Percentiles rank a stretch among this genome's conserved stretches.
Evolutionary conservation across 169 alveolate genomes (phyloP).

Genomic region (Theileria parva): DNA sequence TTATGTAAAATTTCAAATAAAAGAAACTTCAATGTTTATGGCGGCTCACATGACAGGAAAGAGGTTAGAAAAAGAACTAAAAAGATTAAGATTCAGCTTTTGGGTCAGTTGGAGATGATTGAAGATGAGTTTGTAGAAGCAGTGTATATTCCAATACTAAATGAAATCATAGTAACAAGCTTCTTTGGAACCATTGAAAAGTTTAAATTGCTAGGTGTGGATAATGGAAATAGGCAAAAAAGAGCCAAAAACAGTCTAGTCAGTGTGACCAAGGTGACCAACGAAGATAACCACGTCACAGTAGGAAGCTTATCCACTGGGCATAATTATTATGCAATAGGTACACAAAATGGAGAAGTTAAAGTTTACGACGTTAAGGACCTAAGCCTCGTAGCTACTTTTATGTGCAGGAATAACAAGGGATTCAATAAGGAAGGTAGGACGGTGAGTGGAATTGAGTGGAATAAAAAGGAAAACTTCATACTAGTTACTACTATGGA

Average conservation of each 20-base stretch:
- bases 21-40: background rate
- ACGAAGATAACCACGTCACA: background rate
- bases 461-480: conserved; percentile 42
- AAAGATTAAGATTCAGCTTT: background rate
- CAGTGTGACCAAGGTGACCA: background rate
- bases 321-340: conserved; percentile 34
- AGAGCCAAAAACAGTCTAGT: background rate
- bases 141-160: background rate
- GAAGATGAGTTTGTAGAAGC: background rate
- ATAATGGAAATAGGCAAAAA: background rate
- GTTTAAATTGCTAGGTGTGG: conserved; percentile 9
- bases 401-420: conserved; percentile 33
- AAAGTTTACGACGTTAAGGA: conserved; percentile 27
- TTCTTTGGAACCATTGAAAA: conserved; percentile 20
- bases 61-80: background rate
- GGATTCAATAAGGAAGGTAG: conserved; percentile 29
- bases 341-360: conserved; percentile 25
- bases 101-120: background rate
- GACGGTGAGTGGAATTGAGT: conserved; percentile 40
- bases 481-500: conserved; percentile 51
- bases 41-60: background rate
- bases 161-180: conserved; percentile 23
- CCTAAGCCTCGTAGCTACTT: conserved; percentile 1
- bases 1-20: background rate
- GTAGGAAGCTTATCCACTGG: conserved; percentile 29